Evolutionary conservation across 1,139 yeast species (phyloP).

Genomic region (Suhomyces bolitotheri): DNA sequence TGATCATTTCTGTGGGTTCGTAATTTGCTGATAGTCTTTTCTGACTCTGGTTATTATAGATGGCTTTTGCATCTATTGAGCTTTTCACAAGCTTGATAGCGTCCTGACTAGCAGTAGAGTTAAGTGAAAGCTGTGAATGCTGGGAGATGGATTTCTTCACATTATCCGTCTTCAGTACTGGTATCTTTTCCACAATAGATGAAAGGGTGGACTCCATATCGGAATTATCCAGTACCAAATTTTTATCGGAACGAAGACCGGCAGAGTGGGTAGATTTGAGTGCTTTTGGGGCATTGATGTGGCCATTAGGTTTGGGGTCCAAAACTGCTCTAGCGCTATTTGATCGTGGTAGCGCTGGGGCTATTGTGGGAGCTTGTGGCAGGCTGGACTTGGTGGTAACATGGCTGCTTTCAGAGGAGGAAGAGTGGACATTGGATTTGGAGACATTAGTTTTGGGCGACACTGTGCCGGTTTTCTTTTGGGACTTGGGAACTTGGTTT

Average conservation of each 20-base stretch:
- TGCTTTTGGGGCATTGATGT: conserved; percentile 1
- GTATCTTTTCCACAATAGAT: neutral
- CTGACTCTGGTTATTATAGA: conserved; percentile 11
- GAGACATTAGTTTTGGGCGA: conserved; percentile 5
- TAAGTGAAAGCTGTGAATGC: conserved; percentile 4
- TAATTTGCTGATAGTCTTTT: conserved; percentile 11
- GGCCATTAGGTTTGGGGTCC: neutral
- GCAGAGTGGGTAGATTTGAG: neutral
- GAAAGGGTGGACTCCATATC: conserved; percentile 5
- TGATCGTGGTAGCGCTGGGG: neutral
- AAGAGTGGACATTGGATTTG: neutral
- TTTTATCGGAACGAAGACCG: neutral
- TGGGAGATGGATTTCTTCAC: conserved; percentile 6
- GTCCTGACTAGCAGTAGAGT: conserved; percentile 11
- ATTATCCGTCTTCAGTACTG: conserved; percentile 3
- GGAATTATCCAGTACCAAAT: conserved; percentile 1
- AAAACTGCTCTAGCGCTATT: neutral
- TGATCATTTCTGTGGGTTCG: conserved; percentile 22
- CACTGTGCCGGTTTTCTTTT: conserved; percentile 6
- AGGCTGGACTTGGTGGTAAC: neutral
- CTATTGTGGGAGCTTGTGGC: neutral
- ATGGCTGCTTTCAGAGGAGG: neutral
- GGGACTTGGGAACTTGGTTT: conserved; percentile 7
- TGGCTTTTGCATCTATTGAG: conserved; percentile 18
- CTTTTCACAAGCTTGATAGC: conserved; percentile 17